Evolutionary conservation across 441 rosid genomes (phyloP).

Genomic region (Flueggea neowawraea): DNA sequence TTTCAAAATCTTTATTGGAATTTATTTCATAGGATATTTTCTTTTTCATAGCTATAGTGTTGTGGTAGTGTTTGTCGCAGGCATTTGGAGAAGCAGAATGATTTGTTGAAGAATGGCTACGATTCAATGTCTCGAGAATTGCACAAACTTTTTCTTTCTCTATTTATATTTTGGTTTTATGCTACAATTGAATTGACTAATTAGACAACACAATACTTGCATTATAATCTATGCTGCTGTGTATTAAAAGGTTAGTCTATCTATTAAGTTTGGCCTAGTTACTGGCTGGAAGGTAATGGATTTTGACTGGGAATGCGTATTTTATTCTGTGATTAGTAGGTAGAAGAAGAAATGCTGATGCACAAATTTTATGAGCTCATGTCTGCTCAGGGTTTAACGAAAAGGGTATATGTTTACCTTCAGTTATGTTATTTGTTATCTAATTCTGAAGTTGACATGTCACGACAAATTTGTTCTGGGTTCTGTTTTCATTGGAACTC

Average conservation of each 20-base stretch:
- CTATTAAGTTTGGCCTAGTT: background rate
- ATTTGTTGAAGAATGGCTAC: slow-evolving; percentile 27
- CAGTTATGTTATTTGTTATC: background rate
- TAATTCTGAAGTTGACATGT: background rate
- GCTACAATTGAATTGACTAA: background rate
- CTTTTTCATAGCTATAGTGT: too few species aligned
- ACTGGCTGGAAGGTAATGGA: background rate
- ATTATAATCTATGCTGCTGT: too few species aligned
- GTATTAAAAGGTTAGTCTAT: too few species aligned
- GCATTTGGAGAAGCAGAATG: slow-evolving; percentile 70
- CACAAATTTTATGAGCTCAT: slow-evolving; percentile 61
- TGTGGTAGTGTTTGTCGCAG: slow-evolving; percentile 21
- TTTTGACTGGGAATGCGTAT: background rate
- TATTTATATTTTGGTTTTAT: background rate
- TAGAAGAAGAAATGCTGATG: slow-evolving; percentile 83
- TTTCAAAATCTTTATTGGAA: background rate
- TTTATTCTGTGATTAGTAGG: slow-evolving; percentile 31
- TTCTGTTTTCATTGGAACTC: too few species aligned
- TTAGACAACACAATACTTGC: background rate
- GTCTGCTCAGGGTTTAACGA: slow-evolving; percentile 36
- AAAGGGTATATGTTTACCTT: slow-evolving; percentile 42
- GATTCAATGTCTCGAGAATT: slow-evolving; percentile 52
- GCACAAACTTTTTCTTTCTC: slow-evolving; percentile 37
- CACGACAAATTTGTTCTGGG: background rate
- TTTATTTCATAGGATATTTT: too few species aligned